These are phyloP conservation scores for Curvularia eragrostidis DNA, from an alignment of 2,329 filamentous ascomycete genomes.

Conservation along the genomic window DNA sequence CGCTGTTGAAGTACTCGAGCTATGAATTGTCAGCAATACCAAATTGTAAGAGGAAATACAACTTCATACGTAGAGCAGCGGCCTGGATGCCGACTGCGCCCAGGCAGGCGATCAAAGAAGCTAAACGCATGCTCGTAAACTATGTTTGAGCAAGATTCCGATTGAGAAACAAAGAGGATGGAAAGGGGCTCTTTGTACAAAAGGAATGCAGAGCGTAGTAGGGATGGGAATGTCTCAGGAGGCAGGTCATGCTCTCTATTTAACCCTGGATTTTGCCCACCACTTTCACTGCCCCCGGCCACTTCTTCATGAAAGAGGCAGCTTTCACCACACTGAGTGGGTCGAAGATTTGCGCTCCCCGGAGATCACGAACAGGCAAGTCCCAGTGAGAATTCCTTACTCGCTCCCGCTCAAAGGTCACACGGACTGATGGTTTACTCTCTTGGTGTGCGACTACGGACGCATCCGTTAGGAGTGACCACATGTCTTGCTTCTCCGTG, in stretches of 20 bases:
- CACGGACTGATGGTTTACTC: constrained; percentile 22
- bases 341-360: constrained; percentile 15
- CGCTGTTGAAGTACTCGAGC: constrained; percentile 13
- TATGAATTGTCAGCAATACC: constrained; percentile 14
- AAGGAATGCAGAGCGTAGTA: constrained; percentile 16
- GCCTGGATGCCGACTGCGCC: constrained; percentile 35
- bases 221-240: constrained; percentile 7
- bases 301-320: constrained; percentile 13
- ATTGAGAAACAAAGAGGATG: constrained; percentile 11
- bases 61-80: constrained; percentile 26
- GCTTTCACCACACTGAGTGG: constrained; percentile 12
- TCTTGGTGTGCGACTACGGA: constrained; percentile 14
- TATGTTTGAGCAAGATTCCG: constrained; percentile 2
- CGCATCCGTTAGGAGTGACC: constrained; percentile 14
- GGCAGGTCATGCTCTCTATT: constrained; percentile 16
- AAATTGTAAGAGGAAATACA: not conserved
- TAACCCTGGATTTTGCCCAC: constrained; percentile 11
- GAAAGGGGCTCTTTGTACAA: constrained; percentile 7
- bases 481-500: constrained; percentile 11
- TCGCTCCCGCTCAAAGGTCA: constrained; percentile 27
- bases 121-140: constrained; percentile 31
- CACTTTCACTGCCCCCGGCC: constrained; percentile 1
- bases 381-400: constrained; percentile 24
- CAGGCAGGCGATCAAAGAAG: constrained; percentile 39
- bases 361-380: constrained; percentile 10